Base-by-base conservation (phyloP, 2,329 filamentous ascomycete species). In the Cladobotryum mycophilum region DNA sequence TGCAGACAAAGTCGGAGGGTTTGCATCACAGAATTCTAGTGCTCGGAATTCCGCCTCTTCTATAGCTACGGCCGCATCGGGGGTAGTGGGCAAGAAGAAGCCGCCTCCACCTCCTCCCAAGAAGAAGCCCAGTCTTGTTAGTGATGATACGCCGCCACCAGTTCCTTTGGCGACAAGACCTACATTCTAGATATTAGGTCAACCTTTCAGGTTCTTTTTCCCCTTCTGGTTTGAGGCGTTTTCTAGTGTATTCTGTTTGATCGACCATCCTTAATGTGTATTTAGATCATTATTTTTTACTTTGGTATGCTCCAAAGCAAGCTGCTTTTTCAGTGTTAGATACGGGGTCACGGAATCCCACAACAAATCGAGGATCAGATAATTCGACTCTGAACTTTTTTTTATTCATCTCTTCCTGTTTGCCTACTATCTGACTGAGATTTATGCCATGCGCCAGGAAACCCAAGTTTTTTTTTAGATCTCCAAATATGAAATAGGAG, bases 101-200 rank as follows among this genome's bases (percentile, higher is more conserved):
- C 72, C 75, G 9, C 73, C 73, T 4, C 73, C 77, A 37, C 70
- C 74, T 14, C 76, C 75, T 8, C 75, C 74, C 68, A 80, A 77
- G 67, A 81, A 78, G 67, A 79, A 76, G 60, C 68, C 72, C 2
- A 66, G 58, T 7, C 55, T 78, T 7, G 58, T 58, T 6, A 60
- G 64, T 37, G 65, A 61, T 5, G 67, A 64, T 41, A 61, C 56
- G 14, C 75, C 76, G 9, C 79, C 79, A 5, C 78, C 79, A 0
- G 67, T 82, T 40, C 79, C 79, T 13, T 61, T 76, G 64, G 66
- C 71, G 46, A 79, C 78, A 3, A 70, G 73, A 48, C 78, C 78
- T 4, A 68, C 66, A 12, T 78, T 75, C 51, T 76, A 58, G 55
- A 18, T 14, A 44, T n/a, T 11, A 4, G 25, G 1, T 30, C 3